Evolutionary conservation across 176 grass and related monocot genomes (phyloP), one percentile per base, ranked within the genome.

Genomic region (Paspalum notatum): DNA sequence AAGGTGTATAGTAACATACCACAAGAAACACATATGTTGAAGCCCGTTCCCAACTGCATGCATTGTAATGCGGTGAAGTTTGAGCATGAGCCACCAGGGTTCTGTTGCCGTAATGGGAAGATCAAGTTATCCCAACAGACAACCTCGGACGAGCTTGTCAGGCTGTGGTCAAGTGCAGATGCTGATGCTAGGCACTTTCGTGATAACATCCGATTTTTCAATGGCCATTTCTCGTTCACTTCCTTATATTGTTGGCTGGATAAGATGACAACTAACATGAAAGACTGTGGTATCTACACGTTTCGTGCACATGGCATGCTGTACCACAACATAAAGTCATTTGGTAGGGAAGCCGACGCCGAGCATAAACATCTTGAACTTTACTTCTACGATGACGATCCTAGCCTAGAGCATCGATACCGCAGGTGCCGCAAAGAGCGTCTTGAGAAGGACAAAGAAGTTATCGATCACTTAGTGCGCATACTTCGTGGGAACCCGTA

Each of bases 321-420:
- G 6, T 72, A 72, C 26, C 68, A 52, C 68, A 51, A 51, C 27
- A 71, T 71, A 53, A 48, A 16, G 25, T 72, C 69, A 11, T 72
- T 72, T 53, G 69, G 7, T 18, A 38, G 7, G 18, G 16, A 16
- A 18, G 17, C 9, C 38, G 6, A 16, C 2, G 12, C 0, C 4
- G 24, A 72, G 0, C 26, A 9, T 16, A 73, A 32, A 26, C 70
- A 74, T 22, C 10, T 74, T 1, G 71, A 57, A 9, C 51, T 74
- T 14, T 74, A 74, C 37, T 73, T 73, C 27, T 54, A 73, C 1
- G 25, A 73, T 0, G 70, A 73, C n/a, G 32, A 73, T 54, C 16
- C 49, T 1, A 54, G 9, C 8, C 41, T 76, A 11, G 52, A 75
- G 20, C 52, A 75, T 14, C 72, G 72, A 0, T 45, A 25, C 1